phyloP scores from a whole-genome alignment of 2,329 filamentous ascomycete species.

The Colletotrichum lupini region DNA sequence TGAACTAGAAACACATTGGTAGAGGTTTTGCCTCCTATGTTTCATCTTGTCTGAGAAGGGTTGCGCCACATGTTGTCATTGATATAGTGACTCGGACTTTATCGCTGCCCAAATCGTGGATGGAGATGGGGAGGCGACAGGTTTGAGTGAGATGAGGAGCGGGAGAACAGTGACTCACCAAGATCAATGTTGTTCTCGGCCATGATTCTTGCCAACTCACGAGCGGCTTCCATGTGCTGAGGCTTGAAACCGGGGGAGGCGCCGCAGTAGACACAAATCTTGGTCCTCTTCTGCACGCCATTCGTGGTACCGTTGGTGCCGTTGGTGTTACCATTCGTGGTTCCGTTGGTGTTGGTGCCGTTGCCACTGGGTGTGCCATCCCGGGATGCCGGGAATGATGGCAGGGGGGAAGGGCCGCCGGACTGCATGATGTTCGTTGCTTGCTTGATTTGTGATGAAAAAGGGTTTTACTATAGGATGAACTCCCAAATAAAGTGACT shows the following conservation, averaged over 20 bases:
- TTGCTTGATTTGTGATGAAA: not conserved
- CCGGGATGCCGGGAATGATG: constrained; percentile 44
- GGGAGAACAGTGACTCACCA: constrained; percentile 53
- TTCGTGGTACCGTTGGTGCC: constrained; percentile 41
- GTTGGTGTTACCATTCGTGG: constrained; percentile 38
- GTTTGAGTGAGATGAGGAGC: not conserved
- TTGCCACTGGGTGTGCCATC: constrained; percentile 42
- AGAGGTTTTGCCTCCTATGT: not conserved
- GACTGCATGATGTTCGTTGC: constrained; percentile 49
- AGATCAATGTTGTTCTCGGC: constrained; percentile 82
- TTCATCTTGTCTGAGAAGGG: not conserved
- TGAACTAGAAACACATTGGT: not conserved
- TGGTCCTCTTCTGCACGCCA: constrained; percentile 58
- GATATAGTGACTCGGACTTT: constrained; percentile 4
- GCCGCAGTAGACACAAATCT: constrained; percentile 96
- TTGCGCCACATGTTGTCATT: not conserved
- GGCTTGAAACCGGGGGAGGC: constrained; percentile 79
- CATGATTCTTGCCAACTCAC: constrained; percentile 77
- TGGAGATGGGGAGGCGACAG: not conserved
- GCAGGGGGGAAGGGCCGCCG: constrained; percentile 50
- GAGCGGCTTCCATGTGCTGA: constrained; percentile 81
- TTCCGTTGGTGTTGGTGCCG: constrained; percentile 39
- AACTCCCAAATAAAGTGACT: not conserved
- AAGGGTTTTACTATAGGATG: not conserved
- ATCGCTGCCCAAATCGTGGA: not conserved